Evolutionary conservation across 1,284 basidiomycete species (phyloP).

Genomic region (Coriolopsis trogii): DNA sequence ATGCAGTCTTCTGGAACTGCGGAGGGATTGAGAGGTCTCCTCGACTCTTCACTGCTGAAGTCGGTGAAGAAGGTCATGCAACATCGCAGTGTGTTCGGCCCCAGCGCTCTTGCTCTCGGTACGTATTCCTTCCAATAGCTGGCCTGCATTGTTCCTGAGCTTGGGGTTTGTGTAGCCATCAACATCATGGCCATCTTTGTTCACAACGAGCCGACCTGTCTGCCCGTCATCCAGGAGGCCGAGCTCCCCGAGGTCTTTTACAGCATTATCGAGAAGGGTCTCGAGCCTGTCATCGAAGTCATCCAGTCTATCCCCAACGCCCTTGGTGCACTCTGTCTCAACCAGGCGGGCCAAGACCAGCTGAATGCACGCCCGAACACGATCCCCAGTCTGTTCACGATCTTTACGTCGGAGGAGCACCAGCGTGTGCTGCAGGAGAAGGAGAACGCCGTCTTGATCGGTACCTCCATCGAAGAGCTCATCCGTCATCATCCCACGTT

Average conservation of each 20-base stretch:
- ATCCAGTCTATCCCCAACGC: conserved; percentile 94
- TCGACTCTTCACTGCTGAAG: conserved; percentile 87
- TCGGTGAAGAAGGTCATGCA: conserved; percentile 91
- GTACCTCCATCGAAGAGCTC: conserved; percentile 92
- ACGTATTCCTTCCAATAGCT: conserved; percentile 24
- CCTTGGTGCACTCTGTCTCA: conserved; percentile 96
- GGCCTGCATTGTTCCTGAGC: neutral
- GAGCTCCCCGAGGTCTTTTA: conserved; percentile 92
- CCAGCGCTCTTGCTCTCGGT: conserved; percentile 86
- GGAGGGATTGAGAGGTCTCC: conserved; percentile 92
- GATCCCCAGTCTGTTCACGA: conserved; percentile 83
- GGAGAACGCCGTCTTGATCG: conserved; percentile 89
- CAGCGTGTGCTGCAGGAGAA: conserved; percentile 90
- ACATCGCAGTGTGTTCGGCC: conserved; percentile 83
- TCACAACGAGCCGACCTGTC: conserved; percentile 97
- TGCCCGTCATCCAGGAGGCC: conserved; percentile 91
- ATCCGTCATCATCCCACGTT: conserved; percentile 94
- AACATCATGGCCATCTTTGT: conserved; percentile 98
- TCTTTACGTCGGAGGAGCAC: conserved; percentile 87
- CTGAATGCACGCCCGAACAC: conserved; percentile 77
- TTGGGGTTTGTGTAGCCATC: conserved; percentile 61
- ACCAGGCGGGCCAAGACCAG: conserved; percentile 86
- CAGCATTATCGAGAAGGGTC: conserved; percentile 78
- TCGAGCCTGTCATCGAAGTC: conserved; percentile 90
- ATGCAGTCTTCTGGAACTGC: conserved; percentile 95